Evolutionary conservation across 345 rosid species (phyloP), one percentile per base, ranked within the genome.

Genomic region (Lumnitzera littorea): DNA sequence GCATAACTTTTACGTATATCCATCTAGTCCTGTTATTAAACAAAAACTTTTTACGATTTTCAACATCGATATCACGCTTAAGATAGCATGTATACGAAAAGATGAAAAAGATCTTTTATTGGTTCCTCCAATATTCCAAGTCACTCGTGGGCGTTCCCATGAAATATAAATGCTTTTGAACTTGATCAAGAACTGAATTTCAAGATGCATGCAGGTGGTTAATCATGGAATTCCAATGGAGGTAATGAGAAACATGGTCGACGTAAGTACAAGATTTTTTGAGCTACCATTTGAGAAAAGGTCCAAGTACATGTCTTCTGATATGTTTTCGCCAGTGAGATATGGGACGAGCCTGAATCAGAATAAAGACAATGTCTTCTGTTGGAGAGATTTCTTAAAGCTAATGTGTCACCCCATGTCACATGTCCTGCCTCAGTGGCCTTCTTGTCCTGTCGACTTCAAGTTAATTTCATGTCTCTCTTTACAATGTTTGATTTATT

Each of bases 321-420:
- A 77, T 23, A 62, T 73, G 71, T 9, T 20, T 20, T 51, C 76
- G 15, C 62, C 71, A 10, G 76, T 74, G 12, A 58, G 82, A 62
- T 77, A 51, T 25, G 82, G 82, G 15, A 77, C 82, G 23, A 77
- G 82, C 62, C 62, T 67, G 53, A 77, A 70, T 64, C 82, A 77
- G 57, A 74, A 46, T 55, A 77, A 24, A 11, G 82, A 77, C 48
- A 41, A 60, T 0, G 71, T 60, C 25, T 77, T 74, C 46, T 74
- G 76, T 46, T 77, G 82, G 82, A 65, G 82, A 62, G 82, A 77
- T 47, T 70, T 77, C 59, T 51, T 77, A n/a, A 77, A 77, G 78
- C 78, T 77, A 49, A 62, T 46, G 12, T 77, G 82, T 29, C 71
- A 77, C 48, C 70, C 76, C 29, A 54, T 71, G 2, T 51, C 64